phyloP scores from a whole-genome alignment of 345 rosid species.

The Salix viminalis region DNA sequence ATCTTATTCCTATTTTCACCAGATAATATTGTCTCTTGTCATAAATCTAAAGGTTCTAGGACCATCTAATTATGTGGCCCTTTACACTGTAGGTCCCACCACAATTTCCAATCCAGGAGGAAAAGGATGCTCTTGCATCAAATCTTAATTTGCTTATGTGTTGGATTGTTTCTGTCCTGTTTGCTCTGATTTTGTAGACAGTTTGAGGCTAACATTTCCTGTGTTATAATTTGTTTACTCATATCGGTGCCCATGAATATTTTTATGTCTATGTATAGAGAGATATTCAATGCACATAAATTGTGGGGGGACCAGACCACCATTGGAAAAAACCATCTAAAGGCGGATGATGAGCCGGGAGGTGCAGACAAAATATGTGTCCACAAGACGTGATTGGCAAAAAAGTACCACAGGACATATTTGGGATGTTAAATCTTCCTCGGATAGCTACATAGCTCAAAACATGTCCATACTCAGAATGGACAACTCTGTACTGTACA shows the following conservation, averaged over 20 bases:
- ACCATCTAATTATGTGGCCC: too few species aligned
- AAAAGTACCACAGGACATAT: conserved; percentile 10
- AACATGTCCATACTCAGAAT: not conserved
- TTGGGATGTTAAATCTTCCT: not conserved
- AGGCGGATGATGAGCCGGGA: not conserved
- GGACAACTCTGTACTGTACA: not conserved
- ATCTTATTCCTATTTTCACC: too few species aligned
- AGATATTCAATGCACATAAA: not conserved
- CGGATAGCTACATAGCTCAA: not conserved
- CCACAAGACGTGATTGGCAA: not conserved
- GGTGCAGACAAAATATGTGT: conserved; percentile 7
- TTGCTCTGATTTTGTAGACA: not conserved
- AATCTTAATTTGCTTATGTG: too few species aligned
- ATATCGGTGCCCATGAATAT: not conserved
- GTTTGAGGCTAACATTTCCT: too few species aligned
- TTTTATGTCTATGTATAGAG: not conserved
- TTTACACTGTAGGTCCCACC: too few species aligned
- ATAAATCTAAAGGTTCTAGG: too few species aligned
- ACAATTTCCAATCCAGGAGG: too few species aligned
- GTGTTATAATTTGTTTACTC: not conserved
- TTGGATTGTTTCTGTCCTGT: too few species aligned
- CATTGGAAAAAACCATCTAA: not conserved
- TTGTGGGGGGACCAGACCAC: conserved; percentile 7
- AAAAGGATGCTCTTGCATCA: too few species aligned
- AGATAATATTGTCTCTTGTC: too few species aligned